Evolutionary conservation across 352 stramenopile species (phyloP), one percentile per base, ranked within the genome.

Genomic region (Aphanomyces cochlioides): DNA sequence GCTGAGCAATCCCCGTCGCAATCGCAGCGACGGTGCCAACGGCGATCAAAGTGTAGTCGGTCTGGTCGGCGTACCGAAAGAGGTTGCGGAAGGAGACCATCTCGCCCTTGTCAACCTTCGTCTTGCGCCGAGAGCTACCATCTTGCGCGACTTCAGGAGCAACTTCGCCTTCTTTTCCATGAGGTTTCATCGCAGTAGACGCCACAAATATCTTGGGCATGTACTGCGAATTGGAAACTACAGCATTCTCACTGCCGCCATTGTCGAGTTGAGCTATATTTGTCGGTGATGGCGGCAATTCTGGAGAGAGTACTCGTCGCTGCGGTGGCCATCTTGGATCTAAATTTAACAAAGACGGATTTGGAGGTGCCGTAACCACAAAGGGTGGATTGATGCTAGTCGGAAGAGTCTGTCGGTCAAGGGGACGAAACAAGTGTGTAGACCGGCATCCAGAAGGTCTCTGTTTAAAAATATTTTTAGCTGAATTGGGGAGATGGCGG

Each of bases 41-140:
- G 45, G 34, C 39, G 36, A 73, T 73, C 19, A 73, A 53, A 40
- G 17, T 28, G 13, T 45, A 38, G 45, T 73, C 67, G 28, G 67
- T 59, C 5, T 7, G 19, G n/a, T 69, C 56, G 15, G 67, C 67
- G 28, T 68, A 73, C 7, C 56, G 60, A 59, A 73, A 73, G 59
- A 73, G 67, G 34, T 73, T 37, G 17, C 53, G 21, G 19, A 73
- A 60, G 7, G 67, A 61, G 7, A 70, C 64, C n/a, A 40, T 45
- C 15, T 70, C 21, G 34, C 34, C 47, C 1, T n/a, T 47, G 15
- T 7, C 21, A 21, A 28, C 64, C 61, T 70, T 34, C 34, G 0
- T 13, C 47, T 61, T 17, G 6, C 5, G 12, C 13, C 17, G 36
- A 28, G 37, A 19, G 37, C 50, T 34, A 34, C 7, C 50, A n/a